Evolutionary conservation across 257 asterid genomes (phyloP).

Genomic region (Solanum pinnatisectum): DNA sequence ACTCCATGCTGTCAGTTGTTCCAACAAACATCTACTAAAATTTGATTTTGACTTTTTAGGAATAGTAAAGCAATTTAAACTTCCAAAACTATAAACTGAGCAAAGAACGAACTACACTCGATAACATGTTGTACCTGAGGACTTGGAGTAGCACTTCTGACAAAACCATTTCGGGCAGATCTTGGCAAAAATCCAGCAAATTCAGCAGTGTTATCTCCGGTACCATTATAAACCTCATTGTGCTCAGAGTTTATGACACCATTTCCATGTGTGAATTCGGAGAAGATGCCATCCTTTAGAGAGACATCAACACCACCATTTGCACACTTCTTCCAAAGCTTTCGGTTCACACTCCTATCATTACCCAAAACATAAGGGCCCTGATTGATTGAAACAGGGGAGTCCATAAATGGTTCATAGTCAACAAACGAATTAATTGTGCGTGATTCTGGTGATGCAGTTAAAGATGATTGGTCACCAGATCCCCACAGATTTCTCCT

Average conservation of each 20-base stretch:
- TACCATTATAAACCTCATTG: constrained; percentile 27
- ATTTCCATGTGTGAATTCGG: constrained; percentile 31
- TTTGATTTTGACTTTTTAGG: not conserved
- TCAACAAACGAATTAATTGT: constrained; percentile 52
- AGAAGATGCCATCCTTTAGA: constrained; percentile 80
- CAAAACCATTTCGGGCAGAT: constrained; percentile 18
- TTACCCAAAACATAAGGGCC: constrained; percentile 15
- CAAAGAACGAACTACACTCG: not conserved
- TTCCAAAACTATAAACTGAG: not conserved
- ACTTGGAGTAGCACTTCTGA: constrained; percentile 59
- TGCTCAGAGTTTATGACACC: constrained; percentile 25
- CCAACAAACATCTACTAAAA: not conserved
- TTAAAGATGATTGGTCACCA: constrained; percentile 42
- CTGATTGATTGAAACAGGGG: constrained; percentile 57
- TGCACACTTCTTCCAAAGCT: constrained; percentile 60
- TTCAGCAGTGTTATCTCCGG: constrained; percentile 25
- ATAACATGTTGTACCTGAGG: constrained; percentile 44
- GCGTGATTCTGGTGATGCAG: constrained; percentile 82
- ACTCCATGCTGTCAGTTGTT: not conserved
- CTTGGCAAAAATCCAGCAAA: constrained; percentile 61
- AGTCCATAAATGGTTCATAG: constrained; percentile 38
- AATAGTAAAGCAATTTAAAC: not conserved
- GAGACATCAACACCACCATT: constrained; percentile 55
- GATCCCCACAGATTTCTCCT: constrained; percentile 28
- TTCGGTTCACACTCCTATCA: constrained; percentile 60